Evolutionary conservation across 2,329 filamentous ascomycete species (phyloP).

Genomic region (Penicillium griseofulvum): DNA sequence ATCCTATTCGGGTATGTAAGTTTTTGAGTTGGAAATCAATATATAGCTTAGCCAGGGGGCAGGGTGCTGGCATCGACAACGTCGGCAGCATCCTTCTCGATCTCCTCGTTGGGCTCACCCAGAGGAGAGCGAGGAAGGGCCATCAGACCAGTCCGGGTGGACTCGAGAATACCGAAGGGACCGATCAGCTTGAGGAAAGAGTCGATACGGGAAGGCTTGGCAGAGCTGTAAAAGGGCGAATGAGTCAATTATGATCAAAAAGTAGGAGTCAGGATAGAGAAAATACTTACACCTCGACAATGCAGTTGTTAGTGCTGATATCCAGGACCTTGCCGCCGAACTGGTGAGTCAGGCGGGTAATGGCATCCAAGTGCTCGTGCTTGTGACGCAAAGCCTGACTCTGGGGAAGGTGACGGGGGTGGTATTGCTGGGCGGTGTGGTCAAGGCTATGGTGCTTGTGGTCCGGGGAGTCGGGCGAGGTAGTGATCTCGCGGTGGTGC

Average conservation of each 20-base stretch:
- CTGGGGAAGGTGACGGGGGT: constrained; percentile 79
- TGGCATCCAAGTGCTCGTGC: constrained; percentile 93
- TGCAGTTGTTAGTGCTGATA: constrained; percentile 97
- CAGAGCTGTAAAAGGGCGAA: constrained; percentile 58
- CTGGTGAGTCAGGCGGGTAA: constrained; percentile 95
- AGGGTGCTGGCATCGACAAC: constrained; percentile 92
- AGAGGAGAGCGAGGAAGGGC: constrained; percentile 91
- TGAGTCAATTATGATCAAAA: constrained; percentile 2
- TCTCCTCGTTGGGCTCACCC: constrained; percentile 67
- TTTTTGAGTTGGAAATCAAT: constrained; percentile 20
- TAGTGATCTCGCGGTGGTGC: constrained; percentile 88
- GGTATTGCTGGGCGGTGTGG: constrained; percentile 55
- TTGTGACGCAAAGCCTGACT: constrained; percentile 93
- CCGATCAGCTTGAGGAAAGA: constrained; percentile 94
- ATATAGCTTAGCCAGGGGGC: constrained; percentile 70
- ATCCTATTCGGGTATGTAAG: constrained; percentile 23
- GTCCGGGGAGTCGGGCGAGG: constrained; percentile 42
- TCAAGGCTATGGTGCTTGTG: constrained; percentile 17
- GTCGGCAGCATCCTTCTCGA: constrained; percentile 86
- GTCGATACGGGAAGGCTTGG: constrained; percentile 90
- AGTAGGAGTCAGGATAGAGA: not conserved
- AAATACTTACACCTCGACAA: constrained; percentile 82
- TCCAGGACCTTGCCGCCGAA: constrained; percentile 97
- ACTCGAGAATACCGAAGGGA: constrained; percentile 95
- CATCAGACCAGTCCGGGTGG: constrained; percentile 93